Percentiles rank a stretch among this genome's conserved stretches.
Conservation (phyloP, 2,329 filamentous ascomycete species). For the Sporothrix brunneoviolacea region DNA sequence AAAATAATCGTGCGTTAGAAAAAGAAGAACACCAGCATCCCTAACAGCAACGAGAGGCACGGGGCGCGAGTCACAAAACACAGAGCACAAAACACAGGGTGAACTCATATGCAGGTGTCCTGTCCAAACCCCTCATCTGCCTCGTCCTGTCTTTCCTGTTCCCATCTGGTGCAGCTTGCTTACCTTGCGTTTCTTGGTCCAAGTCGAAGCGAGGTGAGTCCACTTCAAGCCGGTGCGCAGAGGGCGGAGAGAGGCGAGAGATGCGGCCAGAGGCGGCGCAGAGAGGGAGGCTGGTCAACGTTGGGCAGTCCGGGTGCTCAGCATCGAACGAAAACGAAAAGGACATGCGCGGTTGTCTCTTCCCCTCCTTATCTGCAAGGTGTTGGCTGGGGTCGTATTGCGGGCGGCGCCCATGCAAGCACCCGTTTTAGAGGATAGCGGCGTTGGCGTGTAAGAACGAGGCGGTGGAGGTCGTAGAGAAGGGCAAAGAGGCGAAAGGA, state of each 20-base stretch:
- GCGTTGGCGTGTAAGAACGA: neutral
- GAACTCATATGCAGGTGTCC: neutral
- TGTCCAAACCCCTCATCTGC: neutral
- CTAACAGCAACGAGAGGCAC: neutral
- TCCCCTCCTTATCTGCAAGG: constrained; percentile 12
- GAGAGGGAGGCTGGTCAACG: neutral
- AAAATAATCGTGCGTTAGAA: neutral
- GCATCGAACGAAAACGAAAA: neutral
- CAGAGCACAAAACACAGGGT: neutral
- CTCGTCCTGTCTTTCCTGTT: neutral
- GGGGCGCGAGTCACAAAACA: neutral
- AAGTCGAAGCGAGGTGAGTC: neutral
- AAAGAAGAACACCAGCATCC: neutral
- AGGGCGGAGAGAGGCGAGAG: neutral
- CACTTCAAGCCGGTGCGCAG: too few relatives aligned
- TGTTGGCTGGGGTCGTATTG: constrained; percentile 1
- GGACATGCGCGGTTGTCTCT: neutral
- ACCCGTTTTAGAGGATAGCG: neutral
- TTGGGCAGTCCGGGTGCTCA: neutral
- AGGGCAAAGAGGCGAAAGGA: too few relatives aligned
- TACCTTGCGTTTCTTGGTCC: neutral
- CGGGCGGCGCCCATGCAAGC: constrained; percentile 5
- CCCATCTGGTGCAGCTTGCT: neutral
- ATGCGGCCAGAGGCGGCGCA: neutral
- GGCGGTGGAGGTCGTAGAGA: too few relatives aligned